Evolutionary conservation across 2,329 filamentous ascomycete species (phyloP).

Genomic region (Ceratocystis ficicola): DNA sequence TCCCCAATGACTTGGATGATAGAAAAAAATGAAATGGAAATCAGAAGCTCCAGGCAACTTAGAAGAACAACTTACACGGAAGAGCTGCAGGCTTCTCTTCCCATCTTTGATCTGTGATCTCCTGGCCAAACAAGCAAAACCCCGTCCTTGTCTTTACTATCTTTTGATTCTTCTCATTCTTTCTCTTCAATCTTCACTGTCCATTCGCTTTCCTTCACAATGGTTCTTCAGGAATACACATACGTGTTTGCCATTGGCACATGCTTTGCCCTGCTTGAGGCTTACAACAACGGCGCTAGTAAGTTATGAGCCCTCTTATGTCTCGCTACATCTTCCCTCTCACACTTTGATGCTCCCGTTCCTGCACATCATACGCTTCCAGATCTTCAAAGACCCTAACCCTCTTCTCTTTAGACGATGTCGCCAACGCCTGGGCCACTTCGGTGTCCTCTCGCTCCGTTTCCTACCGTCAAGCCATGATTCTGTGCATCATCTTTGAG

Average conservation of each 20-base stretch:
- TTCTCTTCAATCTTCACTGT: not conserved
- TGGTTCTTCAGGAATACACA: slow-evolving; percentile 50
- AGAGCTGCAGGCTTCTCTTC: not conserved
- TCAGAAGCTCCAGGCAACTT: not conserved
- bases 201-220: slow-evolving; percentile 29
- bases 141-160: not conserved
- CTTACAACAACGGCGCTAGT: slow-evolving; percentile 71
- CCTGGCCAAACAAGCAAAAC: not conserved
- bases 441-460: slow-evolving; percentile 69
- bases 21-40: not conserved
- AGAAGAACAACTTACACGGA: not conserved
- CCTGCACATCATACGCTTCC: not conserved
- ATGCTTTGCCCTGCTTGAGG: slow-evolving; percentile 62
- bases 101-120: too few relatives aligned
- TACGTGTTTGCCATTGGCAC: slow-evolving; percentile 68
- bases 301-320: slow-evolving; percentile 30
- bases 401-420: slow-evolving; percentile 49
- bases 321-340: not conserved
- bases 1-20: slow-evolving; percentile 6
- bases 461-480: slow-evolving; percentile 56
- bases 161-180: not conserved
- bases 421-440: slow-evolving; percentile 73
- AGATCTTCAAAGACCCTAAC: slow-evolving; percentile 9
- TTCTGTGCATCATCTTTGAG: slow-evolving; percentile 55
- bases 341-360: not conserved